Base-by-base conservation (phyloP, 331 rosid genomes). In the Quercus phellos region DNA sequence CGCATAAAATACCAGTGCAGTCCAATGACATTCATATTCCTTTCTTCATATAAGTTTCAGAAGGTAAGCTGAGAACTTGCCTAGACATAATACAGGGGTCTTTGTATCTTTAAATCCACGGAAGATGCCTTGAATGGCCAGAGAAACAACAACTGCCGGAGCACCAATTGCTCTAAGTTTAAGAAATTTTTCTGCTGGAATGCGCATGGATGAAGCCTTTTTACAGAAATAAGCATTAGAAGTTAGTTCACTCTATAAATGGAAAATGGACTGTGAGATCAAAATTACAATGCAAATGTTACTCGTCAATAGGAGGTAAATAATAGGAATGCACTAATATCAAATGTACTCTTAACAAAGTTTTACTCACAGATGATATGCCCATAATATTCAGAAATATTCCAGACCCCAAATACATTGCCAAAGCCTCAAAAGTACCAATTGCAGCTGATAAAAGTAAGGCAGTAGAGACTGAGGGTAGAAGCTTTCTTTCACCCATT, bases 61-160 rank as follows among this genome's bases (percentile, higher is more conserved):
- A 66, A 66, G 26, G 24, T 32, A 18, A 30, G 63, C 58, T 30
- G 75, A 78, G 80, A 38, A 85, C 94, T 88, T 89, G 85, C 99
- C 99, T 82, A 95, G 86, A 82, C 99, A 93, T 70, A 92, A 54
- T 67, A 95, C 92, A 38, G 99, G 97, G 58, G 97, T 93, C 83
- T 86, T 86, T 60, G 99, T 95, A 84, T 95, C 99, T 87, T 93
- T 95, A 83, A 93, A 95, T 71, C 99, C 99, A 71, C 98, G 98
- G 76, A 95, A 95, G 83, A 95, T 86, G 79, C 99, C 99, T 85
- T 95, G 99, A 81, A 93, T 93, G 72, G 99, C 97, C 92, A 95
- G 86, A 77, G 97, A 90, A 34, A 87, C 94, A 61, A 93, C 99
- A 67, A 90, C 99, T 58, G 99, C 98, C n/a, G 99, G 99, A 84